These are phyloP conservation scores for Trichodelitschia bisporula DNA, from an alignment of 495 filamentous ascomycete genomes.

Conservation along the genomic window DNA sequence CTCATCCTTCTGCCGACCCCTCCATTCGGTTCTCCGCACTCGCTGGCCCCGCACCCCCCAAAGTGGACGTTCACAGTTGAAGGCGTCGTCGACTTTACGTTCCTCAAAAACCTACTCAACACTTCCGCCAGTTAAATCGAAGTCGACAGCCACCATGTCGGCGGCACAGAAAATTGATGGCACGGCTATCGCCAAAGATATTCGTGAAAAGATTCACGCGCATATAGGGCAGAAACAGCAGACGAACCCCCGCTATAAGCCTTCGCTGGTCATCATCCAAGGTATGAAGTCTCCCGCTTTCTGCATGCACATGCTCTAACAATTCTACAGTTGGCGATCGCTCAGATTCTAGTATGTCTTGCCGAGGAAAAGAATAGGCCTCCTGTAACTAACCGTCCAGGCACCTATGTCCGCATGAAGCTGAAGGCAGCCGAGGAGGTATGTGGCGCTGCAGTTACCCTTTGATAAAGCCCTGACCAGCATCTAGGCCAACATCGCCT, in stretches of 20 bases:
- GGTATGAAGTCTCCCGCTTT: constrained; percentile 24
- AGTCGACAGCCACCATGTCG: too few species aligned
- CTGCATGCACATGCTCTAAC: constrained; percentile 4
- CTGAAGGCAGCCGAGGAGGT: constrained; percentile 90
- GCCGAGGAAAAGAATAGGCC: not conserved
- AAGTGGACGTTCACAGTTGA: too few species aligned
- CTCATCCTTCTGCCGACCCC: not conserved
- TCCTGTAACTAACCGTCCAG: constrained; percentile 17
- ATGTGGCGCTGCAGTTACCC: constrained; percentile 2
- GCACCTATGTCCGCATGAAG: constrained; percentile 99
- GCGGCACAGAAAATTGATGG: constrained; percentile 83
- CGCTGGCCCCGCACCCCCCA: constrained; percentile 1
- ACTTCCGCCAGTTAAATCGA: too few species aligned
- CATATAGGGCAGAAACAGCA: constrained; percentile 64
- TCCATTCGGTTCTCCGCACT: not conserved
- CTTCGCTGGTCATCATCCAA: constrained; percentile 79
- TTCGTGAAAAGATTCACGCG: constrained; percentile 50
- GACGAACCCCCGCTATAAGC: constrained; percentile 63
- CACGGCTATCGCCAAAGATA: constrained; percentile 73
- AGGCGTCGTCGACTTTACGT: too few species aligned
- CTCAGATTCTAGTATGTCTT: constrained; percentile 64
- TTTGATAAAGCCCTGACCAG: not conserved
- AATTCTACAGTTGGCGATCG: constrained; percentile 46
- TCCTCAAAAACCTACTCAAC: too few species aligned
- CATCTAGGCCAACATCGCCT: constrained; percentile 59